Conservation (phyloP, 1,139 yeast genomes). For the Candida gigantensis region DNA sequence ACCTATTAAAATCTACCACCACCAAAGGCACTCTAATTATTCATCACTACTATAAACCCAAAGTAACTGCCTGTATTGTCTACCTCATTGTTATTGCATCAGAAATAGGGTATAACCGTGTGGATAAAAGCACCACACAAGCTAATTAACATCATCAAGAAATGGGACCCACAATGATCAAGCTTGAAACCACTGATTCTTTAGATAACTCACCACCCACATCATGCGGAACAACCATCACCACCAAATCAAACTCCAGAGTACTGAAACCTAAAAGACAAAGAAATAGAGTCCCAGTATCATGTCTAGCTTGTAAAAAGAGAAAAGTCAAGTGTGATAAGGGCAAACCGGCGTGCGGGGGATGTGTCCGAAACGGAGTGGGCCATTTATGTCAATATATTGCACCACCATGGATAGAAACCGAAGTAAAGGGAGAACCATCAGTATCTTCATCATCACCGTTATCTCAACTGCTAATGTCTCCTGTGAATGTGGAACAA, state of each 20-base stretch:
- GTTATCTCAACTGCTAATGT: neutral
- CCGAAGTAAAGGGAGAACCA: neutral
- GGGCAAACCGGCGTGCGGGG: constrained; percentile 44
- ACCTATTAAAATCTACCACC: too few species aligned
- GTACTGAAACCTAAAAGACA: constrained; percentile 19
- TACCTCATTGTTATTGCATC: too few species aligned
- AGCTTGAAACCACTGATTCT: too few species aligned
- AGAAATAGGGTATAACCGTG: too few species aligned
- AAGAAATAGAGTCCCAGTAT: constrained; percentile 42
- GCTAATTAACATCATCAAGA: too few species aligned
- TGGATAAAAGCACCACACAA: too few species aligned
- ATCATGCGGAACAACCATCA: too few species aligned
- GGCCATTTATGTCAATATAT: constrained; percentile 44
- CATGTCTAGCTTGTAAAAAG: constrained; percentile 45
- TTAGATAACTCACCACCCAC: too few species aligned
- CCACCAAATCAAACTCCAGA: neutral
- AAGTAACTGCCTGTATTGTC: too few species aligned
- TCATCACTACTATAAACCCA: too few species aligned
- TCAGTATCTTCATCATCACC: neutral
- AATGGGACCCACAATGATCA: too few species aligned
- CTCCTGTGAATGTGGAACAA: constrained; percentile 16
- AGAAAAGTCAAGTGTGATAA: constrained; percentile 51
- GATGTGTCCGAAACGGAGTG: constrained; percentile 45
- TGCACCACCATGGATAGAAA: constrained; percentile 42
- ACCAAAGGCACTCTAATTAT: too few species aligned